phyloP scores from a whole-genome alignment of 768 basidiomycete genomes.

The Vishniacozyma victoriae region DNA sequence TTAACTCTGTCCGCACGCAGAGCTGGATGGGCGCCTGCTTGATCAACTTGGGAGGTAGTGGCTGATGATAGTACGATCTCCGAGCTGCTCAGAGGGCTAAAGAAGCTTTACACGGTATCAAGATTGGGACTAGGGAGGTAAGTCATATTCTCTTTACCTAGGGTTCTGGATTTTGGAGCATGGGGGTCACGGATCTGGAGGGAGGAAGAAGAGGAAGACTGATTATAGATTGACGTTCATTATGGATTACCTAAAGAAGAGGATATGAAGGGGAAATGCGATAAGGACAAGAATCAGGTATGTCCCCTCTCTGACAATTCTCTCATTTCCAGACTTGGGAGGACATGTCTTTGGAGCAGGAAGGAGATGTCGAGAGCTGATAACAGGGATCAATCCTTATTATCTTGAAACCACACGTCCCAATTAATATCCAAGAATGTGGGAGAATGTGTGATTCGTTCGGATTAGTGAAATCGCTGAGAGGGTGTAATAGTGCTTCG shows the following conservation, averaged over 20 bases:
- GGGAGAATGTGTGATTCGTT: constrained; percentile 78
- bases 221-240: constrained; percentile 86
- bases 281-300: constrained; percentile 80
- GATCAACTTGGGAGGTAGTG: not conserved
- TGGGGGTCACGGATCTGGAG: not conserved
- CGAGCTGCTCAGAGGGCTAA: constrained; percentile 87
- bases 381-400: constrained; percentile 75
- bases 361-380: not conserved
- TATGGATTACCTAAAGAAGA: constrained; percentile 92
- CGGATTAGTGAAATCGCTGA: constrained; percentile 81
- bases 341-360: not conserved
- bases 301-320: too few species aligned
- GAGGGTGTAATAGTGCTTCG: constrained; percentile 45
- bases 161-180: not conserved
- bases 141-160: too few species aligned
- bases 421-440: constrained; percentile 71
- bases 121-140: constrained; percentile 82
- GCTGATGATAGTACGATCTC: constrained; percentile 66
- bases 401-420: constrained; percentile 62
- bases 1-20: not conserved
- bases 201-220: not conserved
- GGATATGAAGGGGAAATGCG: constrained; percentile 56
- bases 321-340: too few species aligned
- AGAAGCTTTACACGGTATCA: constrained; percentile 81
- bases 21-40: not conserved